Base-by-base conservation (phyloP, 768 basidiomycete species). In the Chalciporus chontae region DNA sequence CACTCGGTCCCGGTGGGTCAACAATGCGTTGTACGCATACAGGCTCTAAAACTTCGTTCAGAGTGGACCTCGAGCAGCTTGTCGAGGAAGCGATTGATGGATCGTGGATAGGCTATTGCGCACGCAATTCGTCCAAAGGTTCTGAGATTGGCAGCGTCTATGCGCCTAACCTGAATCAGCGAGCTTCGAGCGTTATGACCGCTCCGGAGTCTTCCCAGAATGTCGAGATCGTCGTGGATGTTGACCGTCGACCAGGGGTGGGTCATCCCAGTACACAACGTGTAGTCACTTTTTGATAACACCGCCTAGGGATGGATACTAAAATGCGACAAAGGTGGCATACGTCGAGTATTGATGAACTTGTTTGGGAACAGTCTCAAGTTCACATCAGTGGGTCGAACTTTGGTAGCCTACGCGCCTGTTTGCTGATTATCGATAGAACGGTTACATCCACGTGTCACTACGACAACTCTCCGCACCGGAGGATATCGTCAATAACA, bases 131-230 rank as follows among this genome's bases (percentile, higher is more conserved):
- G 44, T 73, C 78, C 52, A 81, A 77, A 29, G 81, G 84, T 53
- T 85, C 86, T n/a, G 83, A 85, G 50, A 94, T 96, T 50, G 94
- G 94, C 21, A 94, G 88, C 56, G 85, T 94, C 27, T 96, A 96
- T 68, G 88, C 93, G 4, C 90, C 92, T 1, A 78, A 78, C 57
- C 55, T 51, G 21, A 75, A 83, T 17, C 75, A 80, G 19, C 72
- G 69, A 17, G 64, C 70, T 6, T 69, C 73, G 5, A 70, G 74
- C 19, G 63, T 72, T n/a, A 69, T 72, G 48, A 71, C 72, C 32
- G 61, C 56, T 41, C 63, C 58, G 37, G 59, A 50, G 38, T 62
- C 64, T 24, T 60, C 60, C 36, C 75, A 69, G 39, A 76, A 81
- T 52, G 90, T 94, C 9, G 94, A 96, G 69, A 90, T 91, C 3